Evolutionary conservation across 1,284 basidiomycete species (phyloP), one percentile per base, ranked within the genome.

Genomic region (Takashimella koratensis): DNA sequence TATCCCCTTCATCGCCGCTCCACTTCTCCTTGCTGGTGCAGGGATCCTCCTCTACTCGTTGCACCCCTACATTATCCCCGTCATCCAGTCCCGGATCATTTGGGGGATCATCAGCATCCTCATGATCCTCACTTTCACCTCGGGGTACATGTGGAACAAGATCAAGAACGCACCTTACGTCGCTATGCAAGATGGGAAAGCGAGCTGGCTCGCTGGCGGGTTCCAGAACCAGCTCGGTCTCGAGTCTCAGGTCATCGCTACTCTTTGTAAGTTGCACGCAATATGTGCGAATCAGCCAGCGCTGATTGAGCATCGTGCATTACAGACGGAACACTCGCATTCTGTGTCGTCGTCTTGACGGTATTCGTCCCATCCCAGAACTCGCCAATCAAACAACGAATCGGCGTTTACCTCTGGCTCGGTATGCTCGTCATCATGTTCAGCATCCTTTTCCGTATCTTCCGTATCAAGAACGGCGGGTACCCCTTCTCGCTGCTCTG

Each of bases 81-180:
- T 91, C 58, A 73, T 94, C 44, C 78, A 83, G 64, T 88, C 81
- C 60, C 84, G 85, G 19, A 44, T 71, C 45, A 47, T 77, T 57
- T 92, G 88, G 89, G 80, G 84, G 11, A 66, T 79, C 11, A 76
- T 78, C 45, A 84, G 82, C 23, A 77, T 92, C 51, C 59, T 86
- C 52, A 80, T 82, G 4, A 86, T 86, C 39, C 80, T 94, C 27
- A 76, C 90, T 64, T 93, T 95, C 85, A 94, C 85, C 10, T 84
- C 86, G 6, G 93, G 93, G 3, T 88, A 87, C 79, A 98, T 99
- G 96, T 99, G 96, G 80, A 91, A 90, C 64, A 86, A 86, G 59
- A 99, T 99, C 67, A 86, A 95, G 59, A 81, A 81, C 46, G 83
- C 84, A 53, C 93, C 93, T 2, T 91, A 84, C 67, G 80, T 81